phyloP scores from a whole-genome alignment of 2,329 filamentous ascomycete species.

The Metarhizium guizhouense region DNA sequence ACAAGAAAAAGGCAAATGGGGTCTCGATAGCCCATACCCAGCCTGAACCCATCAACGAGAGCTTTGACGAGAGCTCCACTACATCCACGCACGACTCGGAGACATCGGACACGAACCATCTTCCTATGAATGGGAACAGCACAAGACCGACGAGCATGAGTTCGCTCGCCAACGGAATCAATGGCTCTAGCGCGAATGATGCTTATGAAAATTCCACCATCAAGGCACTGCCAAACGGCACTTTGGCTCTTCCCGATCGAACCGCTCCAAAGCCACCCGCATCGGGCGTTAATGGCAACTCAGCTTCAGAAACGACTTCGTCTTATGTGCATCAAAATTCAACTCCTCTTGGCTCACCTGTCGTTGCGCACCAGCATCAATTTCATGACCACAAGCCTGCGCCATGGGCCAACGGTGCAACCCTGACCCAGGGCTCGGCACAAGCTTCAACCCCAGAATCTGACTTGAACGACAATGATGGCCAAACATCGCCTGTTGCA shows the following conservation, averaged over 20 bases:
- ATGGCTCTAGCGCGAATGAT: conserved; percentile 23
- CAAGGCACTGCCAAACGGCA: conserved; percentile 19
- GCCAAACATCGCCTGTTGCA: neutral
- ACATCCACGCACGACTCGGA: conserved; percentile 44
- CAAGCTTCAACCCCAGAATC: neutral
- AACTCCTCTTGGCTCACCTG: neutral
- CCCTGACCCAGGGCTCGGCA: neutral
- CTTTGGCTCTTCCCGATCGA: conserved; percentile 19
- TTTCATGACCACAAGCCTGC: neutral
- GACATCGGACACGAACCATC: conserved; percentile 35
- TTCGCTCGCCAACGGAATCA: conserved; percentile 48
- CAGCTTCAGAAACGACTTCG: neutral
- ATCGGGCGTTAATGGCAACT: conserved; percentile 12
- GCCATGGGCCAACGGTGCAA: neutral
- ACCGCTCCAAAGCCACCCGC: conserved; percentile 14
- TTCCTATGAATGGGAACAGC: conserved; percentile 33
- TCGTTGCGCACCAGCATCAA: neutral
- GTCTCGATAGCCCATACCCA: conserved; percentile 29
- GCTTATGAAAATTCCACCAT: conserved; percentile 17
- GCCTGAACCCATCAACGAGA: conserved; percentile 39
- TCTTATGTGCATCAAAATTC: neutral
- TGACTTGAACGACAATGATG: conserved; percentile 1
- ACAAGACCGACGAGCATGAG: conserved; percentile 46
- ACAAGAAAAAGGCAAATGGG: conserved; percentile 27
- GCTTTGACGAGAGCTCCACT: conserved; percentile 46